Base-by-base conservation (phyloP, 2,329 filamentous ascomycete species). In the Alternaria sp. region DNA sequence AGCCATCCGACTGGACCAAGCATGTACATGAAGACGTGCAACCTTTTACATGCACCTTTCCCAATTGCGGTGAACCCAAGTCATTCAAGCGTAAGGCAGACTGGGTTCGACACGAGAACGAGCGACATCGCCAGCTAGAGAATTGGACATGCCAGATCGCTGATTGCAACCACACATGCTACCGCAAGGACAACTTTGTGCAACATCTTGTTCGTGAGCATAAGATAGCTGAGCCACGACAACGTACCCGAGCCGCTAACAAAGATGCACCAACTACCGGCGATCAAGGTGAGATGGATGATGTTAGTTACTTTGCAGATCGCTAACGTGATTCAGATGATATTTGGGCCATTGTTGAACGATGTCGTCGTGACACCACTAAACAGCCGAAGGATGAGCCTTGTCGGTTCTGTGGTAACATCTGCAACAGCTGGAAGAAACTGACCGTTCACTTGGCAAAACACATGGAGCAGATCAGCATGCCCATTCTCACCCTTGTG, bases 1-100 rank as follows among this genome's bases (percentile, higher is more conserved):
- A 97, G 77, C 94, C 93, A 16, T 97, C 93, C 0, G 94, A 97
- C 78, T 97, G 94, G 94, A 96, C 93, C 1, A 97, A 97, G 76
- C 94, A 97, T 73, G 92, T 97, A 1, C 92, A 96, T 69, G 94
- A 97, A 78, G 94, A 97, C 75, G 88, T 97, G 1, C 91, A 95
- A 74, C 94, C 94, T 0, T 97, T 97, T 69, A 96, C 92, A 3
- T 97, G 94, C 79, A 97, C 93, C 0, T 97, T 94, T 81, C 88
- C 91, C 2, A 85, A 88, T 51, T 97, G 94, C 74, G 86, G 87
- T 8, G 93, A 96, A 48, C 89, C 91, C 18, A 96, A 96, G 78
- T 93, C 92, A 36, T 97, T 97, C 83, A 97, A 97, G 80, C 88
- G 93, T 48, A 97, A 97, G 79, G 94, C 94, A 14, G 94, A 97